Percentiles rank a stretch among this genome's conserved stretches.
These are phyloP conservation scores for Gleditsia sinensis DNA, from an alignment of 306 rosid species.

Conservation along the genomic window DNA sequence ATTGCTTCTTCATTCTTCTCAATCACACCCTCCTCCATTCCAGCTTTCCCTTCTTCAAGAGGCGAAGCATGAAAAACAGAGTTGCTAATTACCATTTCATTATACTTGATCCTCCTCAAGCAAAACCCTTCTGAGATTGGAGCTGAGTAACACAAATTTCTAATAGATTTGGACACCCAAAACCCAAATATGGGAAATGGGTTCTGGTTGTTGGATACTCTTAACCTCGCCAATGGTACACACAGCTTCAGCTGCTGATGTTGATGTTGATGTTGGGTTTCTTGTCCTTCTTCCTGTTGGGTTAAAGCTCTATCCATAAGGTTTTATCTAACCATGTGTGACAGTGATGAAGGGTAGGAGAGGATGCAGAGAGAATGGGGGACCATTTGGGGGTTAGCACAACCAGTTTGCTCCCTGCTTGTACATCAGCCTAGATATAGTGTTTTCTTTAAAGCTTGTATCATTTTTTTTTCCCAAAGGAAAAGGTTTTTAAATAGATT, in stretches of 20 bases:
- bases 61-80: conserved; percentile 54
- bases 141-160: conserved; percentile 49
- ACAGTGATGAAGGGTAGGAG: conserved; percentile 42
- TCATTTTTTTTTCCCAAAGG: too few relatives aligned
- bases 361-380: too few relatives aligned
- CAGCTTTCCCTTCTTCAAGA: conserved; percentile 40
- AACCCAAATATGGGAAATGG: conserved; percentile 54
- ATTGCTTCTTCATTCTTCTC: conserved; percentile 40
- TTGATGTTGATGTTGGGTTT: too few relatives aligned
- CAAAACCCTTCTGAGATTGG: conserved; percentile 54
- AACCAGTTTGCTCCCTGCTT: too few relatives aligned
- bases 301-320: conserved; percentile 64
- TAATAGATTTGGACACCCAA: conserved; percentile 61
- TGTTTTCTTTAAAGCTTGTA: too few relatives aligned
- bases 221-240: conserved; percentile 47
- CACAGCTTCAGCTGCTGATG: conserved; percentile 53
- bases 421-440: too few relatives aligned
- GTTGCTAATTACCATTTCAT: conserved; percentile 58
- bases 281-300: too few relatives aligned
- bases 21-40: conserved; percentile 62
- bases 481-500: too few relatives aligned
- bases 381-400: too few relatives aligned
- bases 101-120: conserved; percentile 48
- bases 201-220: conserved; percentile 36
- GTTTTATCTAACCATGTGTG: conserved; percentile 62